Base-by-base conservation (phyloP, 2,329 filamentous ascomycete species). In the Sphaceloma murrayae region DNA sequence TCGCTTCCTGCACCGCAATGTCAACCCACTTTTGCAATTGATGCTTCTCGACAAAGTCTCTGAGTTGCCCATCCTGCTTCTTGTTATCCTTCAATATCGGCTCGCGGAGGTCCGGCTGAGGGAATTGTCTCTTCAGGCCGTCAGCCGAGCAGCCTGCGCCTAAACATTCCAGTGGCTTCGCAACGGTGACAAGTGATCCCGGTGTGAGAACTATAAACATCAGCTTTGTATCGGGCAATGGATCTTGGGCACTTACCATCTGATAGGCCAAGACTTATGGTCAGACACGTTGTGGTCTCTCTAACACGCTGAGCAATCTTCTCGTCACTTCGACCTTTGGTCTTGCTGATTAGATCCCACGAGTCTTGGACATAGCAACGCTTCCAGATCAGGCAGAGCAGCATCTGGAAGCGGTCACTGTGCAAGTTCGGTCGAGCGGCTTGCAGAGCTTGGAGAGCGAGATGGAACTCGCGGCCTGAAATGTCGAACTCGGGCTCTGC, bases 281-380 rank as follows among this genome's bases (percentile, higher is more conserved):
- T 94, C 40, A 51, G 46, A 72, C 53, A 62, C 2, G 53, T 46
- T 9, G 52, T 51, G 2, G 58, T 61, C 16, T 54, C 45, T 10
- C 54, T 51, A 10, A 93, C 63, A 13, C 75, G 67, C 19, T 73
- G 69, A 43, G 78, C 68, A 19, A 86, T 74, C 49, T 83, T 73
- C 2, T 68, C 65, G 55, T 94, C 87, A 46, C 78, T 77, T 58
- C 84, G 82, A 48, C 81, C 70, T 36, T 80, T 77, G 1, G 83
- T 89, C 52, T 85, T 78, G 57, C 91, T 89, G 57, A 93, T 74
- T 47, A 68, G 70, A 18, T 74, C 68, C 91, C 91, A 98, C 58
- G 95, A 77, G 59, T 95, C 88, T 39, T 80, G 77, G 52, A 89
- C 73, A 56, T 83, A 83, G 49, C 86, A 81, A 44, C 91, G 78